Evolutionary conservation across 345 rosid species (phyloP).

Genomic region (Hibiscus trionum): DNA sequence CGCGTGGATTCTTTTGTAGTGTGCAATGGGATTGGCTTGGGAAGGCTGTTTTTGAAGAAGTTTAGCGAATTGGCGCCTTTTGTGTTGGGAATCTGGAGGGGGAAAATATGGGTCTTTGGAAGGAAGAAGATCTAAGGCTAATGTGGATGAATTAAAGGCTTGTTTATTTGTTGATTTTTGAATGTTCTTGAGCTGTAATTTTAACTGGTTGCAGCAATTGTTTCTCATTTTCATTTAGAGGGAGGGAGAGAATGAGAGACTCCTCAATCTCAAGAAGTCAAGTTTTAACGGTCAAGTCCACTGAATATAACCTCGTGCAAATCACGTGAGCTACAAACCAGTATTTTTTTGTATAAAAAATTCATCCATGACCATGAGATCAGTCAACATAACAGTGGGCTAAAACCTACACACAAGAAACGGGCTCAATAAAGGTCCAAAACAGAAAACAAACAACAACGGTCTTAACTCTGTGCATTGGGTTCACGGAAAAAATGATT

Average conservation of each 20-base stretch:
- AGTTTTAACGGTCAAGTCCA: background rate
- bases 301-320: background rate
- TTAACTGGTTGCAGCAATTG: background rate
- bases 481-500: too few species aligned
- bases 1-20: slow-evolving; percentile 35
- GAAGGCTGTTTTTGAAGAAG: slow-evolving; percentile 31
- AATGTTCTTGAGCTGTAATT: background rate
- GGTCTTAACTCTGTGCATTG: too few species aligned
- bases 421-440: too few species aligned
- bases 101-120: slow-evolving; percentile 16
- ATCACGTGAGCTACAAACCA: background rate
- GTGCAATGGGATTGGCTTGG: slow-evolving; percentile 13
- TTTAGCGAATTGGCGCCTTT: slow-evolving; percentile 30
- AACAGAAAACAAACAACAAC: too few species aligned
- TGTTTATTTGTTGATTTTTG: background rate
- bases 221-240: slow-evolving; percentile 6
- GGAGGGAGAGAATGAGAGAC: background rate
- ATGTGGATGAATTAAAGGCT: slow-evolving; percentile 13
- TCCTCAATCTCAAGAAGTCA: background rate
- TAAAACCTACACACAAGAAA: too few species aligned
- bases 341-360: too few species aligned
- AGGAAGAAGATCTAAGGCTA: slow-evolving; percentile 6
- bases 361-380: too few species aligned
- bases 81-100: slow-evolving; percentile 6
- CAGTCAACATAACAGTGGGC: too few species aligned